phyloP scores from a whole-genome alignment of 2,329 filamentous ascomycete species.

The Xylariomycetidae sp. region DNA sequence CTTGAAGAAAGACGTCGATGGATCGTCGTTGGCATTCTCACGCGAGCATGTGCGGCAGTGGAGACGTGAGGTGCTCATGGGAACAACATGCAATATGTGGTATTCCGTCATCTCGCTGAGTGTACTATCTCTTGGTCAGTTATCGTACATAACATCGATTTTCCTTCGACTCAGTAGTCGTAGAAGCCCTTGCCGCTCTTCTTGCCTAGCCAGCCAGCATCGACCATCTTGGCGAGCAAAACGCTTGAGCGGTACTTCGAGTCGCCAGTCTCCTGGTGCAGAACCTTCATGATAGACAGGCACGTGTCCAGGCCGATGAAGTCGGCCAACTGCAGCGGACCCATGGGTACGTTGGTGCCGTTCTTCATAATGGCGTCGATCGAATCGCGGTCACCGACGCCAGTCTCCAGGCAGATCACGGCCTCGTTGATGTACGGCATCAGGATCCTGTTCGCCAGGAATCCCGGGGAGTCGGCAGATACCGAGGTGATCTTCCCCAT shows the following conservation, averaged over 20 bases:
- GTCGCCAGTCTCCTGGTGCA: slow-evolving; percentile 87
- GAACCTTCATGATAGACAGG: slow-evolving; percentile 91
- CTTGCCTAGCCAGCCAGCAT: slow-evolving; percentile 96
- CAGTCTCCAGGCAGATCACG: slow-evolving; percentile 90
- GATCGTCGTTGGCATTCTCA: no score
- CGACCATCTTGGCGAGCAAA: slow-evolving; percentile 88
- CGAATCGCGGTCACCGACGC: slow-evolving; percentile 79
- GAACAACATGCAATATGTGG: no score
- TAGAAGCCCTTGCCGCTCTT: slow-evolving; percentile 97
- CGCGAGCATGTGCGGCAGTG: no score
- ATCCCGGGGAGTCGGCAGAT: slow-evolving; percentile 86
- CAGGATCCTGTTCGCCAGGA: slow-evolving; percentile 91
- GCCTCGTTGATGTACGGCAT: slow-evolving; percentile 99
- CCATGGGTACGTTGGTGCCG: slow-evolving; percentile 97
- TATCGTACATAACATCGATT: not conserved
- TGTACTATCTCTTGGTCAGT: no score
- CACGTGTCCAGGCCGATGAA: slow-evolving; percentile 98
- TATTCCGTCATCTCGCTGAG: no score
- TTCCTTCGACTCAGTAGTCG: slow-evolving; percentile 54
- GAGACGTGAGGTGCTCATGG: no score
- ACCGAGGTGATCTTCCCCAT: slow-evolving; percentile 92
- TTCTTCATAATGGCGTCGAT: slow-evolving; percentile 99
- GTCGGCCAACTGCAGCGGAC: slow-evolving; percentile 85
- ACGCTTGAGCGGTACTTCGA: slow-evolving; percentile 92
- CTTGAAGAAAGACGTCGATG: no score